Base-by-base conservation (phyloP, 352 stramenopile genomes). In the Phytophthora meadii region DNA sequence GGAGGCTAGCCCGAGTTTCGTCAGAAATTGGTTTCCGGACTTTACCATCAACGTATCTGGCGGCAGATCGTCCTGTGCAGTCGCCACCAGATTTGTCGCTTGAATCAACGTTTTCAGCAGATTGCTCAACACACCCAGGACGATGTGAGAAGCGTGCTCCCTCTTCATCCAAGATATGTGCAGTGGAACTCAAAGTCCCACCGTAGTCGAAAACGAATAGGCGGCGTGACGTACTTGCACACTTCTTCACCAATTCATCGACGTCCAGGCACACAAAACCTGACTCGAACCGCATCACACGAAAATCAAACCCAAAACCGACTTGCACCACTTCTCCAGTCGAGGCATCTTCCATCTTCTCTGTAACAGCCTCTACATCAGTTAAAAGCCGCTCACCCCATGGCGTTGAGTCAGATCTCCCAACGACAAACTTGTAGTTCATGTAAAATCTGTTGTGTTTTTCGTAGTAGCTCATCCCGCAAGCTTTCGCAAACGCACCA, bases 201-300 rank as follows among this genome's bases (percentile, higher is more conserved):
- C 97, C 97, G 58, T 99, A 99, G 72, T 99, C 98, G 36, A 99
- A 87, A 42, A 99, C 84, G 68, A 99, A 98, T 4, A 99, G 64
- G 1, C 94, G 84, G 4, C 82, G 68, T 9, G 70, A 60, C 27
- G 77, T 73, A 28, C 58, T 72, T 11, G 66, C 69, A 61, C 92
- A 98, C 19, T 87, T 78, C 54, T 92, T 90, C 28, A 94, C 83
- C 5, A 99, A 68, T 17, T 90, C 76, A 42, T 95, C 88, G 9
- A 96, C 79, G 59, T 99, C 87, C 0, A 99, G 82, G 6, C 88
- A 87, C 11, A 88, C 82, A 76, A 99, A 99, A 14, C 93, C 97
- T 17, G 84, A 89, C 50, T 97, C 82, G 65, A 99, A 99, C 54
- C 97, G 92, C 66, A 99, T 89, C 10, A 99, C 82, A 32, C 97